Base-by-base conservation (phyloP, 2,329 filamentous ascomycete genomes). In the Ceratocystis destructans region DNA sequence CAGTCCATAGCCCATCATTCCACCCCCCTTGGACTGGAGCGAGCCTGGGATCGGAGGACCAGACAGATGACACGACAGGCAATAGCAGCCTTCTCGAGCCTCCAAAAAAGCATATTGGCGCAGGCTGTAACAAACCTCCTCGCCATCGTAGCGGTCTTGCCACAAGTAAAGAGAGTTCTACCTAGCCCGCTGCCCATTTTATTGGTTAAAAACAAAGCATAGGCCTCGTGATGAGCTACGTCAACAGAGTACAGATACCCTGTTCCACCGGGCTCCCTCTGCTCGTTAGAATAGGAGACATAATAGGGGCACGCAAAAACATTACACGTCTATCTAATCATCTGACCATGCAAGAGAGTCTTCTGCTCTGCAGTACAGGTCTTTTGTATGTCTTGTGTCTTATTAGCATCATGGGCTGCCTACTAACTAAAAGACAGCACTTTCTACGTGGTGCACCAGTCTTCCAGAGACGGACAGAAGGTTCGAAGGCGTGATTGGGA, bases 1-100 rank as follows among this genome's bases (percentile, higher is more conserved):
- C 55, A 59, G 55, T 59, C 55, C 55, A 17, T 37, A 28, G 28
- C 31, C 17, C 55, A 31, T 59, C 55, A 59, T 59, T 59, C 55
- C 55, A 37, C 2, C 15, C 28, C 15, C 25, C 33, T 15, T 28
- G 53, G 17, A 37, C 55, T 59, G 55, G 55, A 59, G 55, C 55
- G 55, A n/a, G 28, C 37, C 55, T 20, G 31, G 55, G 55, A 59
- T 59, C 8, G 28, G 17, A 33, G 28, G 55, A 10, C 25, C n/a
- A 57, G 53, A 25, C 25, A 28, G 50, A 55, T 20, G 28, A 22
- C 20, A 59, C 15, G 33, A 59, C 6, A 59, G 10, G 22, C 6
- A 53, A 53, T 22, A 37, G 15, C 55, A 37, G 33, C 12, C 31
- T 25, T 31, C n/a, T 33, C 15, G 12, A 37, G 53, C 28, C 22